Evolutionary conservation across 2,329 filamentous ascomycete species (phyloP), one percentile per base, ranked within the genome.

Genomic region (Penicillium sp.): DNA sequence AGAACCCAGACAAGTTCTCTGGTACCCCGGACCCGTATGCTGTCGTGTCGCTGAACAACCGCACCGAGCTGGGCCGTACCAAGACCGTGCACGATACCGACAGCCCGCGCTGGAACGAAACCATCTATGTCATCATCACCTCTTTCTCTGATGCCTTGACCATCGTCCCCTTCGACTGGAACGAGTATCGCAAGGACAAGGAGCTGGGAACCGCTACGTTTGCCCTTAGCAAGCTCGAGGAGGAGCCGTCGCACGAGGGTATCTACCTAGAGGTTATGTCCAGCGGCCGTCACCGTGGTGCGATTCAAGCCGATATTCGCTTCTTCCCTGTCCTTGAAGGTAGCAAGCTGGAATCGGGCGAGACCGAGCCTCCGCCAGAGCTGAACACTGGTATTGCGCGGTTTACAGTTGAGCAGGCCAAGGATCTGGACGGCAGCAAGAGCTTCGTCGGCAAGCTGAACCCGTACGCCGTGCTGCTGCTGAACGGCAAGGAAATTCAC

Each of bases 121-220:
- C 95, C 0, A 88, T 97, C 72, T 97, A 97, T 74, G 87, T 98
- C 68, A 95, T 99, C 65, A 84, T 99, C 66, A 96, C 92, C 1
- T 96, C 92, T 4, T 90, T 96, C 73, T 90, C 90, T 59, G 95
- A 99, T 73, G 84, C 90, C 31, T 82, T 99, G 57, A 95, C 94
- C 22, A 84, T 99, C 57, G 87, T 90, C 57, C 76, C 96, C 34
- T 96, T 88, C 70, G 95, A 99, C 75, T 97, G 89, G 83, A 99
- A 99, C 69, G 95, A 97, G 59, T 90, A 90, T 76, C 88, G 95
- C 66, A 99, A 98, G 79, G 93, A 97, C 79, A 97, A 97, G 80
- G 92, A 97, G 75, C 85, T 99, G 50, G 95, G 94, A 55, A 84
- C 88, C 22, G 92, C 92, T 1, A 92, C 90, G 0, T 99, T 99